phyloP scores from a whole-genome alignment of 2,329 filamentous ascomycete species.

The Pseudogymnoascus destructans region DNA sequence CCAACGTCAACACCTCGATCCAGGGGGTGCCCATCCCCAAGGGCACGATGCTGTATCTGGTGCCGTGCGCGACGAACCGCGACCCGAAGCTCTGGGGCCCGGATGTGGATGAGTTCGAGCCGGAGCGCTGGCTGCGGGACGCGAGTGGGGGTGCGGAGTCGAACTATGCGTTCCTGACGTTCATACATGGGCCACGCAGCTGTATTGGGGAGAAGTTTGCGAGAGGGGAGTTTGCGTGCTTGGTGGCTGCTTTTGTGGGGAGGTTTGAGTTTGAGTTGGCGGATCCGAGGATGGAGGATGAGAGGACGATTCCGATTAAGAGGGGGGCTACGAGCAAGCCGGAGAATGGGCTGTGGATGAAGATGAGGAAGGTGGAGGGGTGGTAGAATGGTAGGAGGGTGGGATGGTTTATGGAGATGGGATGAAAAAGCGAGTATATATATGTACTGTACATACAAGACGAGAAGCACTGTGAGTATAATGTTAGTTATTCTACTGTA shows the following conservation, averaged over 20 bases:
- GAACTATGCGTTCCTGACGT: slow-evolving; percentile 70
- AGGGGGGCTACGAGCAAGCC: slow-evolving; percentile 61
- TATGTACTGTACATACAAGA: neutral
- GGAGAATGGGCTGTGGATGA: slow-evolving; percentile 57
- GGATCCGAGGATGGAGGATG: slow-evolving; percentile 34
- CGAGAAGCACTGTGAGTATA: neutral
- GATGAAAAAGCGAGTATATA: neutral
- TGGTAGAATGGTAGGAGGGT: slow-evolving; percentile 35
- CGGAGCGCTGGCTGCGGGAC: slow-evolving; percentile 57
- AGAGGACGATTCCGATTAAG: slow-evolving; percentile 53
- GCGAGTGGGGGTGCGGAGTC: slow-evolving; percentile 59
- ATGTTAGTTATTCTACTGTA: neutral
- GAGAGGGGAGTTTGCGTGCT: slow-evolving; percentile 69
- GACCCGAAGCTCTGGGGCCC: slow-evolving; percentile 59
- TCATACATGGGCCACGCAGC: slow-evolving; percentile 72
- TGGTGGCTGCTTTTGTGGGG: slow-evolving; percentile 66
- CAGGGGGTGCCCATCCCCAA: slow-evolving; percentile 52
- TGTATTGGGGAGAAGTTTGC: slow-evolving; percentile 79
- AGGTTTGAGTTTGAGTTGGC: slow-evolving; percentile 50
- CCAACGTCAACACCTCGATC: slow-evolving; percentile 51
- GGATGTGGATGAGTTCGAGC: slow-evolving; percentile 63
- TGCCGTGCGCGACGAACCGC: slow-evolving; percentile 53
- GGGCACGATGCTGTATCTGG: slow-evolving; percentile 55
- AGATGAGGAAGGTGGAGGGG: slow-evolving; percentile 50
- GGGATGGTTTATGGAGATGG: neutral